These are phyloP conservation scores for Yamadazyma buinensis DNA, from an alignment of 1,139 yeast species.

Conservation along the genomic window DNA sequence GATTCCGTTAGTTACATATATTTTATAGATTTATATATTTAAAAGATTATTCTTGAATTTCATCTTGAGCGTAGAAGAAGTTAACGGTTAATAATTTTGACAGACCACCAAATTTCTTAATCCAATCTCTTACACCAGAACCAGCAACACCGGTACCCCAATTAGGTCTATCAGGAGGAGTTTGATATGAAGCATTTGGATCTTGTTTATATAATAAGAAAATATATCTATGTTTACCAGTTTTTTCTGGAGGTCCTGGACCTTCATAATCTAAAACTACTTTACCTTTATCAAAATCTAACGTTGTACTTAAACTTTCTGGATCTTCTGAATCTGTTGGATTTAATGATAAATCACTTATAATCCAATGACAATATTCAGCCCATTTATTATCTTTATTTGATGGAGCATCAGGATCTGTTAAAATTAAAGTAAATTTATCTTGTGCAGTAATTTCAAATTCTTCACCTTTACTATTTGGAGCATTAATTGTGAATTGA, in stretches of 20 bases:
- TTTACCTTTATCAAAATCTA: conserved; percentile 37
- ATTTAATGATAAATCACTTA: conserved; percentile 55
- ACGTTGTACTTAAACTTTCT: conserved; percentile 28
- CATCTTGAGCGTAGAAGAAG: conserved; percentile 74
- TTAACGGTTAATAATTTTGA: conserved; percentile 67
- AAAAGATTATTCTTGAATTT: conserved; percentile 32
- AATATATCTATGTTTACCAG: conserved; percentile 82
- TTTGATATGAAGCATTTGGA: conserved; percentile 27
- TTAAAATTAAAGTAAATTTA: conserved; percentile 67
- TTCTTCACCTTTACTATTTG: conserved; percentile 29
- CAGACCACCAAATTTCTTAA: conserved; percentile 56
- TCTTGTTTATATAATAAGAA: conserved; percentile 69
- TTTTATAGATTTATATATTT: too few relatives aligned
- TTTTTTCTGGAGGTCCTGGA: conserved; percentile 81
- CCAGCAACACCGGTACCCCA: conserved; percentile 86
- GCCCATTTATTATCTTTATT: conserved; percentile 82
- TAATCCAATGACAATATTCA: conserved; percentile 77
- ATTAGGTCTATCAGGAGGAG: conserved; percentile 62
- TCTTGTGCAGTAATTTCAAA: conserved; percentile 45
- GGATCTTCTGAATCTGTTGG: conserved; percentile 19
- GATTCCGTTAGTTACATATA: too few relatives aligned
- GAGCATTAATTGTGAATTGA: conserved; percentile 60
- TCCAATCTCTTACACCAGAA: conserved; percentile 73
- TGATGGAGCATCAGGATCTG: conserved; percentile 95
- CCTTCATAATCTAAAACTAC: conserved; percentile 53